Evolutionary conservation across 225 moss, liverwort and hornwort species (phyloP).

Genomic region (Asterella californica): DNA sequence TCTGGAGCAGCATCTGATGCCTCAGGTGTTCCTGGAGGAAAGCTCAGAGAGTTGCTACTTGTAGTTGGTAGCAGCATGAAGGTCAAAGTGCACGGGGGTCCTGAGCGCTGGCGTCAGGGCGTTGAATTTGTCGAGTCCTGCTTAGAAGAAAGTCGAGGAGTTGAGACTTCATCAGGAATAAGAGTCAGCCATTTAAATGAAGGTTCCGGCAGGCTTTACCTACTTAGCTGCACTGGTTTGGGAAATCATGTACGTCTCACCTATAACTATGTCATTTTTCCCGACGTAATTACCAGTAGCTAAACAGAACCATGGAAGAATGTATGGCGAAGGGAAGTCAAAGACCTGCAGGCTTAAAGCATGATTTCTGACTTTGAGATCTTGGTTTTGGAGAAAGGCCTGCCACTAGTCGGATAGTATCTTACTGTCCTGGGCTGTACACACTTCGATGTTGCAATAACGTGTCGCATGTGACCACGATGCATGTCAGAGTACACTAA

Average conservation of each 20-base stretch:
- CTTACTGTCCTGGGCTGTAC: too few relatives aligned
- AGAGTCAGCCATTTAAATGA: conserved; percentile 59
- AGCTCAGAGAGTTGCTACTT: conserved; percentile 57
- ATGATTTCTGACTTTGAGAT: too few relatives aligned
- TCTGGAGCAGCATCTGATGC: conserved; percentile 33
- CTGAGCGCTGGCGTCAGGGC: conserved; percentile 91
- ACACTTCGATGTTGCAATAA: too few relatives aligned
- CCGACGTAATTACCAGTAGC: too few relatives aligned
- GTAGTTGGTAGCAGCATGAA: conserved; percentile 79
- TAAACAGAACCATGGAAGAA: too few relatives aligned
- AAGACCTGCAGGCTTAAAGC: too few relatives aligned
- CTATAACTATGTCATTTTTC: neutral
- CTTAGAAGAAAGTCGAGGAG: conserved; percentile 35
- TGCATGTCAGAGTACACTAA: neutral
- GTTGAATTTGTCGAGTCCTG: conserved; percentile 78
- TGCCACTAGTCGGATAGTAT: too few relatives aligned
- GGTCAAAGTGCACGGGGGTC: conserved; percentile 75
- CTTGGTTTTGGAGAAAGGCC: too few relatives aligned
- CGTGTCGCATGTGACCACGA: too few relatives aligned
- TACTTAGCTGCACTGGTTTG: conserved; percentile 63
- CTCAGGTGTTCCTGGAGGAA: conserved; percentile 18
- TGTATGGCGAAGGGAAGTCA: too few relatives aligned
- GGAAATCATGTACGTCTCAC: conserved; percentile 56
- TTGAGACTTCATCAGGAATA: conserved; percentile 41
- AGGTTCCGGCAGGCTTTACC: conserved; percentile 60